Evolutionary conservation across 345 rosid genomes (phyloP).

Genomic region (Sonneratia alba): DNA sequence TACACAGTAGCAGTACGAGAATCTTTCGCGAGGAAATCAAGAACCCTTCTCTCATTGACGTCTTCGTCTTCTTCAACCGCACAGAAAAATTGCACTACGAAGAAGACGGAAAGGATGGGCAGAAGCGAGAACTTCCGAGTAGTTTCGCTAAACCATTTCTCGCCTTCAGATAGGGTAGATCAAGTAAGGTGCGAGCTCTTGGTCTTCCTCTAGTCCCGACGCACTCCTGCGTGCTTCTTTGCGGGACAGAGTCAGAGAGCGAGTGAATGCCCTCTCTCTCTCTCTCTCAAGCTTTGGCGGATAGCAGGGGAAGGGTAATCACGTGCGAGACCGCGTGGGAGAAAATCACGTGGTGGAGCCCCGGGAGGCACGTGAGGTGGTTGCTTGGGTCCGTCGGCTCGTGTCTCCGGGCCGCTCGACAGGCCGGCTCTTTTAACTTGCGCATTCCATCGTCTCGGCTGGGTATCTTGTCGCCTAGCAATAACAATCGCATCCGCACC

Average conservation of each 20-base stretch:
- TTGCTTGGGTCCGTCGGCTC: not conserved
- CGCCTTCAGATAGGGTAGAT: not conserved
- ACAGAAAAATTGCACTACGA: not conserved
- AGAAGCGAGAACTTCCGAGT: not conserved
- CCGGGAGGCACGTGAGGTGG: slow-evolving; percentile 7
- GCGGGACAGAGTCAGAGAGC: not conserved
- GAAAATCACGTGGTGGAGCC: slow-evolving; percentile 2
- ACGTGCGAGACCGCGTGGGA: not conserved
- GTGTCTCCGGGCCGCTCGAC: slow-evolving; percentile 1
- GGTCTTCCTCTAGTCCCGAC: not conserved
- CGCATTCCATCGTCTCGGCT: not conserved
- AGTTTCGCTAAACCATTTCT: not conserved
- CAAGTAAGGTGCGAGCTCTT: not conserved
- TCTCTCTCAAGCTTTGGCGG: not conserved
- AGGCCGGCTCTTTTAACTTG: not conserved
- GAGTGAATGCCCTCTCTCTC: not conserved
- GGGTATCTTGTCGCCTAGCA: too few relatives aligned
- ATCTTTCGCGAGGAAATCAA: not conserved
- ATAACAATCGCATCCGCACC: too few relatives aligned
- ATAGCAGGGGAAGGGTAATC: not conserved
- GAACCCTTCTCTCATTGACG: slow-evolving; percentile 2
- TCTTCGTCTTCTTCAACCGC: not conserved
- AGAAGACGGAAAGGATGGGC: not conserved
- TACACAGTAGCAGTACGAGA: slow-evolving; percentile 5
- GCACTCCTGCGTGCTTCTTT: not conserved